Base-by-base conservation (phyloP, 768 basidiomycete genomes). In the Collybia sp. region DNA sequence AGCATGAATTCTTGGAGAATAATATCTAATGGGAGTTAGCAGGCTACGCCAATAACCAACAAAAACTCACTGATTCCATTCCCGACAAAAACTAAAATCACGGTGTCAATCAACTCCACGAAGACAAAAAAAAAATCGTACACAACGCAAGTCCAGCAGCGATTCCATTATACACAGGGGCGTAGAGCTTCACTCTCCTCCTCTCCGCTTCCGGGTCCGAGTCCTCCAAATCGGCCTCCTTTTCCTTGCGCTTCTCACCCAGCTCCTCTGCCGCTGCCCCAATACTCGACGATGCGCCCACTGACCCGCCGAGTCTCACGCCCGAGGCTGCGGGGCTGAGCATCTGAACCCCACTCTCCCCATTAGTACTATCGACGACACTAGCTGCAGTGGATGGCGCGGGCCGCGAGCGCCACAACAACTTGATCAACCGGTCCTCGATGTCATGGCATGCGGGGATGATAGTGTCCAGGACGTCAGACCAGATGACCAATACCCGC, bases 401-500 rank as follows among this genome's bases (percentile, higher is more conserved):
- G 12, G 70, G 64, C 17, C 76, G 66, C 6, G 73, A 67, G 45
- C 76, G 65, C 88, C 89, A 92, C 16, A 93, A 83, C 40, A 88
- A 81, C 53, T 82, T 82, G 67, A 92, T 90, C 58, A 93, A 73
- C 32, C 80, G 77, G 12, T 83, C 78, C 49, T 89, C 85, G 55
- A 89, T 84, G 60, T 88, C 87, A 2, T 77, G 76, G 57, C 78
- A 83, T 10, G 76, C 65, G 2, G 85, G 84, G 37, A 93, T 80
- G 61, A 93, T 86, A 53, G 73, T 75, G 58, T 91, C 87, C 38
- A 92, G 72, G 0, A 79, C 76, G 58, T 91, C 86, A 15, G 85
- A 82, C 90, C 90, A 93, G 51, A 93, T 81, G 50, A 93, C 77
- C 45, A 93, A 74, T 13, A 88, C 85, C 33, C 86, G 79, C 60